These are phyloP conservation scores for Nemania sp. DNA, from an alignment of 2,329 filamentous ascomycete genomes.

Conservation along the genomic window DNA sequence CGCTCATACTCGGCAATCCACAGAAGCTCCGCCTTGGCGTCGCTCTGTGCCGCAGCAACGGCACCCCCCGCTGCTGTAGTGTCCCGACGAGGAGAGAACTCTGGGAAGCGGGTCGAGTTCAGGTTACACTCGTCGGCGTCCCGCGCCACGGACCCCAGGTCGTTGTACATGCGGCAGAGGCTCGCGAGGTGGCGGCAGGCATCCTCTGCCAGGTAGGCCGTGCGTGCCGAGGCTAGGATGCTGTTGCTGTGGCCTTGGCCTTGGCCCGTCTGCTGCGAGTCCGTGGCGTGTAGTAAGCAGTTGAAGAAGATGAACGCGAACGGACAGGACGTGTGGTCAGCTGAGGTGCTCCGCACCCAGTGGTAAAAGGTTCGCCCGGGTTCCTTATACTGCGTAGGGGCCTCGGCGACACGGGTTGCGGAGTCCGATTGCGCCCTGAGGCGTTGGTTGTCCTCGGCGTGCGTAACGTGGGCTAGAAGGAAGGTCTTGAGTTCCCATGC, in stretches of 20 bases:
- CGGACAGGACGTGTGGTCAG: conserved; percentile 23
- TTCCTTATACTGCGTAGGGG: too few relatives aligned
- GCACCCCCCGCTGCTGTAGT: background rate
- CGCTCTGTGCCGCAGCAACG: background rate
- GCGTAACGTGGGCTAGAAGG: conserved; percentile 19
- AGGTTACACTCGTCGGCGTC: conserved; percentile 39
- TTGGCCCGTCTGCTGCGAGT: too few relatives aligned
- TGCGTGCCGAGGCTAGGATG: background rate
- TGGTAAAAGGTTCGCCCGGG: conserved; percentile 8
- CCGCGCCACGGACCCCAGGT: conserved; percentile 37
- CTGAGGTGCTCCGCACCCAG: conserved; percentile 20
- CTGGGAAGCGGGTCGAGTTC: conserved; percentile 40
- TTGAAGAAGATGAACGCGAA: conserved; percentile 22
- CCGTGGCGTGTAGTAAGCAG: background rate
- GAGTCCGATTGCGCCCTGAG: background rate
- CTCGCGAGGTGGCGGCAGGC: conserved; percentile 27
- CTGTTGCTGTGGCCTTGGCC: background rate
- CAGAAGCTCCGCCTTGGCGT: conserved; percentile 5
- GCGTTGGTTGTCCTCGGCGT: conserved; percentile 19
- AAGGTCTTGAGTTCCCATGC: conserved; percentile 14
- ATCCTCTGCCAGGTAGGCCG: conserved; percentile 9
- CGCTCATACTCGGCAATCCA: conserved; percentile 16
- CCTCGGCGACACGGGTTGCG: background rate
- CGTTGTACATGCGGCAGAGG: conserved; percentile 41
- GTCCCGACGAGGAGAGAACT: conserved; percentile 24